Conservation (phyloP, 73 alveolate genomes). For the Loxodes magnus region DNA sequence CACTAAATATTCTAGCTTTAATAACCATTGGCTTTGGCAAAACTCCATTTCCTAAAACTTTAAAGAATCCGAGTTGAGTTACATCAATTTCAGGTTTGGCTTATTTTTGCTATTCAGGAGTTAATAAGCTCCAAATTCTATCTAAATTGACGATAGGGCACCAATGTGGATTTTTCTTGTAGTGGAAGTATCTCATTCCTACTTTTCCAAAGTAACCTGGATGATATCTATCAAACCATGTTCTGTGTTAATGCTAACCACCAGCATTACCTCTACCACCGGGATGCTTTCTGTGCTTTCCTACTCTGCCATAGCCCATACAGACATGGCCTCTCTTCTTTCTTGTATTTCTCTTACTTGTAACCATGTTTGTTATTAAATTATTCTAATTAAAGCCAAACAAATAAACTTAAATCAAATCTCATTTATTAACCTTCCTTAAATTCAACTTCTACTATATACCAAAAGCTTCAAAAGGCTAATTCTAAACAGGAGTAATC, state of each 20-base stretch:
- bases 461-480: too few species aligned
- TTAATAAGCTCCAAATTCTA: constrained; percentile 86
- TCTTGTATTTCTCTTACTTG: constrained; percentile 60
- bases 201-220: constrained; percentile 99
- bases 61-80: constrained; percentile 90
- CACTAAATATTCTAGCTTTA: constrained; percentile 1
- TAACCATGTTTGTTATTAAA: constrained; percentile 37
- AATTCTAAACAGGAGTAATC: too few species aligned
- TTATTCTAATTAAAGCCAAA: too few species aligned
- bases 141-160: constrained; percentile 85
- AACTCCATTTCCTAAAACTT: constrained; percentile 94
- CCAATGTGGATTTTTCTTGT: constrained; percentile 77
- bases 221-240: constrained; percentile 70
- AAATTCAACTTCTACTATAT: too few species aligned
- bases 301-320: constrained; percentile 85
- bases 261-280: constrained; percentile 97
- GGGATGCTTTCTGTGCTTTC: constrained; percentile 92
- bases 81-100: constrained; percentile 89
- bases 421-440: too few species aligned
- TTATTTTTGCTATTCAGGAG: constrained; percentile 86
- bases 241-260: constrained; percentile 86
- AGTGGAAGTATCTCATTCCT: constrained; percentile 97
- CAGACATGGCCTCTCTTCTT: constrained; percentile 87
- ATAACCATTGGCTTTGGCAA: constrained; percentile 86
- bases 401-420: too few species aligned